Evolutionary conservation across 2,329 filamentous ascomycete genomes (phyloP).

Genomic region (Fusarium redolens): DNA sequence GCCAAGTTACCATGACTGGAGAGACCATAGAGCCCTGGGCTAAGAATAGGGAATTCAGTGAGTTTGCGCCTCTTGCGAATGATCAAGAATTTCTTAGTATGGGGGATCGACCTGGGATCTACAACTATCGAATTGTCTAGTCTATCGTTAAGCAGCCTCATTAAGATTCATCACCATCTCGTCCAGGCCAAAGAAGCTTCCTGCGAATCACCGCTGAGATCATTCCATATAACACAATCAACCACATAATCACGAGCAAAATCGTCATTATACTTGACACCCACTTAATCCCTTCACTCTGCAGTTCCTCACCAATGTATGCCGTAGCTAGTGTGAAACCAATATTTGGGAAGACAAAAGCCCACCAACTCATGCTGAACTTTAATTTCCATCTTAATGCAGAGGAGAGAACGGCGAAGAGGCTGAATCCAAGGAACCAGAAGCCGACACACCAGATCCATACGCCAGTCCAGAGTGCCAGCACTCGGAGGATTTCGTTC

Average conservation of each 20-base stretch:
- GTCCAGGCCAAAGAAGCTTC: constrained; percentile 44
- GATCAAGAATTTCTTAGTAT: constrained; percentile 17
- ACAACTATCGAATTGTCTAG: constrained; percentile 31
- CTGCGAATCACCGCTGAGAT: constrained; percentile 33
- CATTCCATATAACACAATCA: constrained; percentile 38
- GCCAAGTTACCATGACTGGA: not conserved
- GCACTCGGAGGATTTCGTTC: constrained; percentile 37
- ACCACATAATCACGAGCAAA: constrained; percentile 38
- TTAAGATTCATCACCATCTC: constrained; percentile 37
- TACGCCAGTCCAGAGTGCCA: constrained; percentile 41
- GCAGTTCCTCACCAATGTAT: constrained; percentile 41
- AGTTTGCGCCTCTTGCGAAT: constrained; percentile 15
- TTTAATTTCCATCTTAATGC: constrained; percentile 28
- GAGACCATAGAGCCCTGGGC: constrained; percentile 2
- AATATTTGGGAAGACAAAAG: constrained; percentile 45
- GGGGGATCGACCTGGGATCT: constrained; percentile 3
- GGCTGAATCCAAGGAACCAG: constrained; percentile 44
- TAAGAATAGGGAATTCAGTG: constrained; percentile 20
- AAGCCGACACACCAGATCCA: constrained; percentile 46
- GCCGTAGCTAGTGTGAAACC: constrained; percentile 42
- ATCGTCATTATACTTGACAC: constrained; percentile 41
- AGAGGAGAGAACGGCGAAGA: constrained; percentile 36
- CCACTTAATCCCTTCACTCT: constrained; percentile 40
- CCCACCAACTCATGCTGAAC: constrained; percentile 46
- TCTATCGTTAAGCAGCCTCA: not conserved